phyloP scores from a whole-genome alignment of 2,329 filamentous ascomycete species.

The Penicillium paneum region DNA sequence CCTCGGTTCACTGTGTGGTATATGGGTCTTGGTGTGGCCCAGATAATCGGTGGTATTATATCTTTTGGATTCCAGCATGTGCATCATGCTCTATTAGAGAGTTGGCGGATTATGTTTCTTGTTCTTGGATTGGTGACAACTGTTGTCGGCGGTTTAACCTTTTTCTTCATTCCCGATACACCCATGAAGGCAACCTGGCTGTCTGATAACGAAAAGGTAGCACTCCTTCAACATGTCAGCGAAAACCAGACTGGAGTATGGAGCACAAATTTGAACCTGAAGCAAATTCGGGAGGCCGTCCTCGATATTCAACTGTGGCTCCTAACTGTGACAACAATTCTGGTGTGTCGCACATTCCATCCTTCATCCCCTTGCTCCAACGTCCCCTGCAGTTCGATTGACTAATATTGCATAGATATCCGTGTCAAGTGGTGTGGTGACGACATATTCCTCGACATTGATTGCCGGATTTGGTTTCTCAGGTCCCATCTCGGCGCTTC shows the following conservation, averaged over 20 bases:
- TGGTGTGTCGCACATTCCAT: slow-evolving; percentile 7
- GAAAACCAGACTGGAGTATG: slow-evolving; percentile 53
- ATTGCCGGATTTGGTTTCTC: slow-evolving; percentile 43
- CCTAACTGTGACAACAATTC: slow-evolving; percentile 32
- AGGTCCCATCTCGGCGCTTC: slow-evolving; percentile 42
- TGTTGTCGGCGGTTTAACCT: slow-evolving; percentile 41
- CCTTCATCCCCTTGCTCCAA: slow-evolving; percentile 1
- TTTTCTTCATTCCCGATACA: slow-evolving; percentile 50
- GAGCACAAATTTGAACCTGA: slow-evolving; percentile 48
- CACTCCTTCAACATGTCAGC: slow-evolving; percentile 42
- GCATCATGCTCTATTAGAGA: slow-evolving; percentile 33
- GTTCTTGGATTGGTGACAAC: slow-evolving; percentile 49
- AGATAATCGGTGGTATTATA: slow-evolving; percentile 39
- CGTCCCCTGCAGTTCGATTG: background rate
- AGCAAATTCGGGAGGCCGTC: slow-evolving; percentile 49
- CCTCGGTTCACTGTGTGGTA: slow-evolving; percentile 62
- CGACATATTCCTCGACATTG: slow-evolving; percentile 47
- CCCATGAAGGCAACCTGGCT: slow-evolving; percentile 44
- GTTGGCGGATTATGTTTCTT: slow-evolving; percentile 54
- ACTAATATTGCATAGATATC: slow-evolving; percentile 31
- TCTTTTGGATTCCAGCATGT: slow-evolving; percentile 57
- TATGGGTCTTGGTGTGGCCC: slow-evolving; percentile 57
- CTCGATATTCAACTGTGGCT: slow-evolving; percentile 48
- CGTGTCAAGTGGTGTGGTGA: slow-evolving; percentile 47
- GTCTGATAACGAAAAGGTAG: slow-evolving; percentile 38